Base-by-base conservation (phyloP, 768 basidiomycete genomes). In the Rhodotorula taiwanensis region DNA sequence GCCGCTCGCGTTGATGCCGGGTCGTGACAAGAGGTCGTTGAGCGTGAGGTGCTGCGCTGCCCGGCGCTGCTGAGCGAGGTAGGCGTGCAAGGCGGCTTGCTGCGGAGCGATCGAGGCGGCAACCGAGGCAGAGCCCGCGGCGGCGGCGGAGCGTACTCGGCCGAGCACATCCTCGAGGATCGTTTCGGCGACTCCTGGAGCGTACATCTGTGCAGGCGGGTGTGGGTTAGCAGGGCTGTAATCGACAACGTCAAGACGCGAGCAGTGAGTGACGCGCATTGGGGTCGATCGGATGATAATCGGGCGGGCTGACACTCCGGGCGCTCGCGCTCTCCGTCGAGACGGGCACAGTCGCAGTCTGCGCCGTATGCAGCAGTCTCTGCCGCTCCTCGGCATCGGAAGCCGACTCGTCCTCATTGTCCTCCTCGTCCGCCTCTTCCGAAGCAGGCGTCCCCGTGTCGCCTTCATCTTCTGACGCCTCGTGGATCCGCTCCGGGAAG, bases 131-230 rank as follows among this genome's bases (percentile, higher is more conserved):
- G 45, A 23, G 10, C 5, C 16, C 23, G 45, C 8, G n/a, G 20
- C 10, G 33, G 33, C 13, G 7, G 30, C 11, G 60, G 36, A 39
- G 16, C 36, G 10, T 16, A 9, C 16, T 9, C 36, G 36, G 10
- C 36, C 36, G 36, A 66, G 44, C 50, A 57, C 68, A 50, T 70
- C 68, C 44, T 62, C 60, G 43, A 70, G 75, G 67, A 73, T 75
- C 71, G 23, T 75, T 72, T 50, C 76, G 72, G 42, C 76, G 70
- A 51, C 76, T 75, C 54, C 75, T 60, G 67, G 73, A 64, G 62
- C 64, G 54, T 58, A 65, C 66, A 56, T 58, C 61, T 58, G 53
- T 23, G 36, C 9, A 39, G 16, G 36, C 9, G 36, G 10, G 16
- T 9, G 36, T 39, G 36, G 36, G 36, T 39, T 39, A 39, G 36